Percentiles rank a stretch among this genome's conserved stretches.
Conservation (phyloP, 2,329 filamentous ascomycete species). For the Pezizomycotina sp. region DNA sequence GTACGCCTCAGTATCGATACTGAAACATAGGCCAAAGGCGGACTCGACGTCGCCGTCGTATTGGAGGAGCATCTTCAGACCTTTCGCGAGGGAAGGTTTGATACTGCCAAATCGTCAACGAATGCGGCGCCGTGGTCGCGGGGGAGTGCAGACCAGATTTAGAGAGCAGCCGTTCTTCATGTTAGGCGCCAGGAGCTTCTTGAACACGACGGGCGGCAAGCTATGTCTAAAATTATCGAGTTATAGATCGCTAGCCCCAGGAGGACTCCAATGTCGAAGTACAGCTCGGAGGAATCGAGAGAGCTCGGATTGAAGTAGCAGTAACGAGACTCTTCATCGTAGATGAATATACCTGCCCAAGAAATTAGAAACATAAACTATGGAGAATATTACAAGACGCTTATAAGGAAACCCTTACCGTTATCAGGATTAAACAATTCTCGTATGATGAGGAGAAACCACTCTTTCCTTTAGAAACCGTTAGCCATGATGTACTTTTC, state of each 20-base stretch:
- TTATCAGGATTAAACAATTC: conserved; percentile 86
- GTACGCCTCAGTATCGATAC: conserved; percentile 60
- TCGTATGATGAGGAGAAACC: conserved; percentile 74
- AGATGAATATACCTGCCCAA: conserved; percentile 62
- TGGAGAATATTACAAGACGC: background rate
- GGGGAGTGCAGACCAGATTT: conserved; percentile 48
- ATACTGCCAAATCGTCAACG: conserved; percentile 68
- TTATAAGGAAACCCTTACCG: conserved; percentile 40
- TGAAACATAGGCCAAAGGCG: conserved; percentile 69
- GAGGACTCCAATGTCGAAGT: conserved; percentile 74
- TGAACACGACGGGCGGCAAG: conserved; percentile 77
- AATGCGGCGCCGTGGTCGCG: conserved; percentile 39
- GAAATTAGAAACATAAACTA: conserved; percentile 5
- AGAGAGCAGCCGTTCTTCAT: too few species aligned
- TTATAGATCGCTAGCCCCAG: conserved; percentile 88
- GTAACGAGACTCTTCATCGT: conserved; percentile 76
- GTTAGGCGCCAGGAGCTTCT: conserved; percentile 64
- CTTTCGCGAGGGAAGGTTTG: conserved; percentile 56
- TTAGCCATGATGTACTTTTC: too few species aligned
- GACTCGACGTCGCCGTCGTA: conserved; percentile 70
- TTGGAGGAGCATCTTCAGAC: conserved; percentile 59
- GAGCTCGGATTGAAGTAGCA: conserved; percentile 89
- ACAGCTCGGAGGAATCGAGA: conserved; percentile 82
- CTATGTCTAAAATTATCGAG: conserved; percentile 77
- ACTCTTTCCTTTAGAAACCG: conserved; percentile 93